A percentile compares a stretch with the other conserved stretches of the same genome.
Conservation (phyloP, 139 green algal genomes). For the Coelastrella sp. region DNA sequence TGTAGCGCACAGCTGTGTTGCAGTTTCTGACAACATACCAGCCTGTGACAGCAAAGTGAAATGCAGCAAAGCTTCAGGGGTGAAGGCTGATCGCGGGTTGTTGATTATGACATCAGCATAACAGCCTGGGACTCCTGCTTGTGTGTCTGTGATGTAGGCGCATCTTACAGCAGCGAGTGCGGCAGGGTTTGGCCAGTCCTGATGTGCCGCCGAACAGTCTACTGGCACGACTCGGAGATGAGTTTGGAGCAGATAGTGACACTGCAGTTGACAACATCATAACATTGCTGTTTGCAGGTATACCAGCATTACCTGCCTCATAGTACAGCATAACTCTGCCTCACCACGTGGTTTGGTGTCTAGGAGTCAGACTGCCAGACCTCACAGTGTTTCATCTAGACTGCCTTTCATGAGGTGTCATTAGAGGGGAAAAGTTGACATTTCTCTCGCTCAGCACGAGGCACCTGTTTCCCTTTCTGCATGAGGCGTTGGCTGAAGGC, state of each 20-base stretch:
- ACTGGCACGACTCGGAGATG: conserved; percentile 1
- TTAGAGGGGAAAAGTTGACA: too few relatives aligned
- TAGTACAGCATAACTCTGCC: not conserved
- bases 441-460: too few relatives aligned
- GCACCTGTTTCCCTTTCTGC: too few relatives aligned
- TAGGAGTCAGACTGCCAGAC: not conserved
- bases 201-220: not conserved
- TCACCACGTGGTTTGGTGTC: not conserved
- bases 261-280: conserved; percentile 24
- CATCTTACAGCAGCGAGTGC: not conserved
- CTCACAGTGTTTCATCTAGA: too few relatives aligned
- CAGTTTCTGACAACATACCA: not conserved
- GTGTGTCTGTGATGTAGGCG: conserved; percentile 9
- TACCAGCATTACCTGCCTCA: not conserved
- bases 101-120: too few relatives aligned
- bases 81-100: too few relatives aligned
- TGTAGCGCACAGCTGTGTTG: too few relatives aligned
- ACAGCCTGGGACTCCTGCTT: too few relatives aligned
- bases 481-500: not conserved
- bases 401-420: too few relatives aligned
- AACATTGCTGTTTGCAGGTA: conserved; percentile 19
- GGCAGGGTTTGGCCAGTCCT: not conserved
- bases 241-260: conserved; percentile 21
- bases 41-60: not conserved
- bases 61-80: too few relatives aligned